A percentile compares a stretch with the other conserved stretches of the same genome.
Evolutionary conservation across 2,329 filamentous ascomycete genomes (phyloP).

Genomic region (Graphiopsis chlorocephala): DNA sequence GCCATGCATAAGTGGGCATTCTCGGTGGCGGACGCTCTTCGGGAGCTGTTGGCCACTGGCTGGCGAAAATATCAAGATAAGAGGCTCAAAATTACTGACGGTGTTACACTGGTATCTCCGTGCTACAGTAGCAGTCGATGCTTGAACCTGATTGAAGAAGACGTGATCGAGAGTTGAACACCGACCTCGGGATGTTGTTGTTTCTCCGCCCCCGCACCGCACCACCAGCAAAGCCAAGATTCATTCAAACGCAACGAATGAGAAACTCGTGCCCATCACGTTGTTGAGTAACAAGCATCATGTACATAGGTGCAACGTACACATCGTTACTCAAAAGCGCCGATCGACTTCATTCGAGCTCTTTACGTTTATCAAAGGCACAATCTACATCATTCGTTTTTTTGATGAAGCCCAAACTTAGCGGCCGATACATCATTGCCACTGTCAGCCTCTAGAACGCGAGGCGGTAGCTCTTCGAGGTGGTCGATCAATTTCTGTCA

Average conservation of each 20-base stretch:
- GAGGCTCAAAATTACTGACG: neutral
- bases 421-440: neutral
- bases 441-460: neutral
- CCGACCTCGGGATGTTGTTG: neutral
- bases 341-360: neutral
- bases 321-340: too few relatives aligned
- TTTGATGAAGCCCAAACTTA: neutral
- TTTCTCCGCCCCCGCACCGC: neutral
- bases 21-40: slow-evolving; percentile 1
- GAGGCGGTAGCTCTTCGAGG: neutral
- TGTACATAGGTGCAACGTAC: neutral
- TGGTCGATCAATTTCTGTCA: neutral
- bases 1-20: slow-evolving; percentile 8
- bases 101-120: neutral
- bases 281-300: neutral
- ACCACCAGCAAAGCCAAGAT: neutral
- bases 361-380: neutral
- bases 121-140: neutral
- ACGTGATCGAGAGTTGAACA: neutral
- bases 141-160: neutral
- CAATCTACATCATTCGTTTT: neutral
- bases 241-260: too few relatives aligned
- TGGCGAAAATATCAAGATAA: neutral
- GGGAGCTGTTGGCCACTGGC: neutral
- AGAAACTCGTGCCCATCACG: neutral